Base-by-base conservation (phyloP, 1,284 basidiomycete genomes). In the Apiotrichum mycotoxinovorans region DNA sequence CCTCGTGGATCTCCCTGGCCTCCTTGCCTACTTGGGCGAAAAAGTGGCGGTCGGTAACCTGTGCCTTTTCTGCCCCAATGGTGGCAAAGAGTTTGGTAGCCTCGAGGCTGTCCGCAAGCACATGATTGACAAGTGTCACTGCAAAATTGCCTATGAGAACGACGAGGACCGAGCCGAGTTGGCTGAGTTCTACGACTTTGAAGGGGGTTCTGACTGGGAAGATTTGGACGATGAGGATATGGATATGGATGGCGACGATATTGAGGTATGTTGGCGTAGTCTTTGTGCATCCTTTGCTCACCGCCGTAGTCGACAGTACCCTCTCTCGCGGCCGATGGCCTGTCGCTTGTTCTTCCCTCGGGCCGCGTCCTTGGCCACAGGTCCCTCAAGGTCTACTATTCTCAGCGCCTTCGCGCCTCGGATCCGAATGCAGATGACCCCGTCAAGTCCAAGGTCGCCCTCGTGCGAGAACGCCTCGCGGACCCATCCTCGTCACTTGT, bases 161-260 rank as follows among this genome's bases (percentile, higher is more conserved):
- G 86, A 89, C 65, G 76, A 81, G 43, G 91, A 98, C 68, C 83
- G 86, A 47, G 83, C 95, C 46, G 93, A 97, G 70, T 67, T 96
- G 8, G 89, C 92, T 0, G 95, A 98, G 67, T 98, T 83, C 73
- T 99, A 98, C 78, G 91, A 97, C 76, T 98, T 95, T 74, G 83
- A 85, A 0, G 78, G 82, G 69, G 81, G 80, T 10, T 61, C 55
- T 10, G 72, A 77, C 22, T 77, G 71, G 66, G 74, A 77, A 53
- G 76, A 77, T 52, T 66, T 73, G 55, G 68, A 64, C 53, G 73
- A 71, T 63, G 66, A 69, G 34, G 60, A 63, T 56, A 56, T 63
- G 47, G 37, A n/a, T n/a, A 25, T n/a, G 47, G 33, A 20, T n/a
- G 33, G 17, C 9, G 37, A 41, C 7, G 49, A 27, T 20, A 12